These are phyloP conservation scores for Aspergillus tanneri DNA, from an alignment of 2,329 filamentous ascomycete species.

Conservation along the genomic window DNA sequence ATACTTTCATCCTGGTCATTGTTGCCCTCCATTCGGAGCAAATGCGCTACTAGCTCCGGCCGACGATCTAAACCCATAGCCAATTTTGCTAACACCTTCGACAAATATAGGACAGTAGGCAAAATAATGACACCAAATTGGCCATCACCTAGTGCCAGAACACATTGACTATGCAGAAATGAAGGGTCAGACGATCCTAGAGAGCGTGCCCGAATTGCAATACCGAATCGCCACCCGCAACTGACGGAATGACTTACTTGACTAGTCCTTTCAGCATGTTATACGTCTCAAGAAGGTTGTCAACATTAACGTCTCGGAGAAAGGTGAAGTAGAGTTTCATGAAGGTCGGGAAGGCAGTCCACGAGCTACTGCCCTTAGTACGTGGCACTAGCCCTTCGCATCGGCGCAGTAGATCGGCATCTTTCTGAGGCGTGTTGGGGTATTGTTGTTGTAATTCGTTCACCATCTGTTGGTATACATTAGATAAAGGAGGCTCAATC, in stretches of 20 bases:
- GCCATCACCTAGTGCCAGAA: conserved; percentile 76
- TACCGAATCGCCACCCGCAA: conserved; percentile 7
- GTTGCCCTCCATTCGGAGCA: conserved; percentile 47
- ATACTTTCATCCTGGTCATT: conserved; percentile 60
- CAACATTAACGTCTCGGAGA: conserved; percentile 74
- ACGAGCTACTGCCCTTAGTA: conserved; percentile 64
- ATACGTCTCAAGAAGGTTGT: conserved; percentile 73
- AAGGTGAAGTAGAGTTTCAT: conserved; percentile 79
- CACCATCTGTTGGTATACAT: conserved; percentile 67
- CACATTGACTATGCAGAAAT: conserved; percentile 68
- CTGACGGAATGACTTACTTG: conserved; percentile 58
- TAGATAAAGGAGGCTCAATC: conserved; percentile 69
- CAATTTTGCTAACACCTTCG: conserved; percentile 74
- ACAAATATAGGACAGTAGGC: conserved; percentile 78
- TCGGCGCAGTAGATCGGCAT: conserved; percentile 57
- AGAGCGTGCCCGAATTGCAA: neutral
- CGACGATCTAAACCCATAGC: conserved; percentile 80
- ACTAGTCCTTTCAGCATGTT: conserved; percentile 70
- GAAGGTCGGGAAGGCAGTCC: conserved; percentile 76
- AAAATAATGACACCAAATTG: conserved; percentile 79
- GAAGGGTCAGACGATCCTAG: conserved; percentile 3
- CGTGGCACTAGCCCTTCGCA: conserved; percentile 65
- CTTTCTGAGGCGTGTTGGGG: conserved; percentile 47
- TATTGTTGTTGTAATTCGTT: conserved; percentile 64
- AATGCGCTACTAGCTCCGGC: conserved; percentile 70